Evolutionary conservation across 2,329 filamentous ascomycete genomes (phyloP).

Genomic region (Bipolaris bicolor): DNA sequence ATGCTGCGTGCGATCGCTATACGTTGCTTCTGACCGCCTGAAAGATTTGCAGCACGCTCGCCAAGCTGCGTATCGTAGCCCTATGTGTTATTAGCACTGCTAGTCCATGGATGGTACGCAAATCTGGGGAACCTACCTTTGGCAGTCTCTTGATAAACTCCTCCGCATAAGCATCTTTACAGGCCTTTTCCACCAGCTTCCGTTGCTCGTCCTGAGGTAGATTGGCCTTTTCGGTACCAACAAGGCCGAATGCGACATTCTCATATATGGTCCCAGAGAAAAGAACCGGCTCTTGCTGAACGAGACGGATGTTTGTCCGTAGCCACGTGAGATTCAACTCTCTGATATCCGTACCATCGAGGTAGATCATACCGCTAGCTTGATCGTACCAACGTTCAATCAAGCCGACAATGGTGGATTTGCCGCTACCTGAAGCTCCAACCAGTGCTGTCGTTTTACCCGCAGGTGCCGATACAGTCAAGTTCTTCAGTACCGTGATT

Average conservation of each 20-base stretch:
- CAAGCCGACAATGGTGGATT: conserved; percentile 85
- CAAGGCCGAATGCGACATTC: conserved; percentile 85
- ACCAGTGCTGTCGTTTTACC: conserved; percentile 93
- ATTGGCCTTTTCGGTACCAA: conserved; percentile 65
- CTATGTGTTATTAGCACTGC: conserved; percentile 60
- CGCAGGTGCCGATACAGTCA: conserved; percentile 79
- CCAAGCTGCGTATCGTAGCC: conserved; percentile 93
- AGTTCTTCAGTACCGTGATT: conserved; percentile 82
- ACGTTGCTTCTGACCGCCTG: conserved; percentile 93
- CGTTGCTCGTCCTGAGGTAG: conserved; percentile 63
- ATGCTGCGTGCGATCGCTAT: conserved; percentile 91
- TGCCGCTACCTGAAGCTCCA: conserved; percentile 90
- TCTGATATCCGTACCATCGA: conserved; percentile 66
- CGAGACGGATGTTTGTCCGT: conserved; percentile 86
- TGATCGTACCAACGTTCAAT: conserved; percentile 62
- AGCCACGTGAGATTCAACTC: conserved; percentile 87
- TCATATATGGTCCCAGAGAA: conserved; percentile 87
- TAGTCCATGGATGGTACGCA: background rate
- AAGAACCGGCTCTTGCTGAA: conserved; percentile 88
- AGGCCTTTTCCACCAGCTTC: conserved; percentile 76
- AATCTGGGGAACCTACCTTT: conserved; percentile 30
- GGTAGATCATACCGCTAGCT: conserved; percentile 28
- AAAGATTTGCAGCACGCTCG: conserved; percentile 87
- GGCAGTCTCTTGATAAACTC: conserved; percentile 78
- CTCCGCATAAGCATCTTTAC: conserved; percentile 91